phyloP scores from a whole-genome alignment of 2,329 filamentous ascomycete genomes.

The Tricladium varicosporioides region DNA sequence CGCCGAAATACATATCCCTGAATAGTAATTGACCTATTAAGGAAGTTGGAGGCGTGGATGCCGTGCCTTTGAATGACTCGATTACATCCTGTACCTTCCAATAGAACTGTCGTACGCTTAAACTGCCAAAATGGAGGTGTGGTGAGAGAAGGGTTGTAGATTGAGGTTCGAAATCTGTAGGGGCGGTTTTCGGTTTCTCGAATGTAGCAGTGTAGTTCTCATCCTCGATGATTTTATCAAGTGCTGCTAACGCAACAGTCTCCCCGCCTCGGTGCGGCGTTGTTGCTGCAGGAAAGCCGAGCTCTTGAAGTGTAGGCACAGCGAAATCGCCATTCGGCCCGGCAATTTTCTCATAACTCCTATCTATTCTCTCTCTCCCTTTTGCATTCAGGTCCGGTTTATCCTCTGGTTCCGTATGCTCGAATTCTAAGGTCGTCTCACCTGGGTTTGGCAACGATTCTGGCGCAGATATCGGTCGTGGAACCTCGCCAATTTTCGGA shows the following conservation, averaged over 20 bases:
- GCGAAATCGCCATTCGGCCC: conserved; percentile 69
- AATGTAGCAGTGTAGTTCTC: conserved; percentile 70
- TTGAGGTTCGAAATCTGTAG: too few relatives aligned
- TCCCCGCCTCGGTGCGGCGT: conserved; percentile 72
- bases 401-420: conserved; percentile 50
- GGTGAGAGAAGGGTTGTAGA: too few relatives aligned
- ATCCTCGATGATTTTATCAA: conserved; percentile 59
- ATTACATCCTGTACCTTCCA: conserved; percentile 66
- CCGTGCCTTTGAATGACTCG: conserved; percentile 53
- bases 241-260: conserved; percentile 54
- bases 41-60: conserved; percentile 60
- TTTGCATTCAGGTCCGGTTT: conserved; percentile 59
- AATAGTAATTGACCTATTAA: conserved; percentile 73
- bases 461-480: conserved; percentile 60
- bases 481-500: conserved; percentile 59
- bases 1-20: conserved; percentile 81
- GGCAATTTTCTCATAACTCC: conserved; percentile 57
- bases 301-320: conserved; percentile 68
- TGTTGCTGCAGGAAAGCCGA: conserved; percentile 67
- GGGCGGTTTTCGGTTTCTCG: conserved; percentile 72
- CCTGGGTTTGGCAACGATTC: conserved; percentile 62
- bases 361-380: conserved; percentile 52
- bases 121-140: conserved; percentile 70
- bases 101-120: conserved; percentile 71
- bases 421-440: conserved; percentile 56